These are phyloP conservation scores for Avena sativa DNA, from an alignment of 176 grass and related monocot genomes.

Conservation along the genomic window DNA sequence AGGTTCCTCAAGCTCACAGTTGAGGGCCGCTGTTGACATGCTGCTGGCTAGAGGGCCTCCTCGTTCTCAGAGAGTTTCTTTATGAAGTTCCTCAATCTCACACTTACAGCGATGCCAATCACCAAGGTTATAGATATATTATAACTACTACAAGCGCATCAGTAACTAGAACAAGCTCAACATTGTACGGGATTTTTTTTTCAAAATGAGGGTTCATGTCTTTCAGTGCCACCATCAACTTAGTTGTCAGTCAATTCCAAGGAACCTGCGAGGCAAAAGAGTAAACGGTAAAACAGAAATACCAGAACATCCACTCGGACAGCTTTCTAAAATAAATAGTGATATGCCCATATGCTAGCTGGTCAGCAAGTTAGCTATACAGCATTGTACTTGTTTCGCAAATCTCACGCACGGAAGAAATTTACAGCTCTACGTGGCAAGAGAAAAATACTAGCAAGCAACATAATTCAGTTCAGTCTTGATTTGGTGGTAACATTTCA, in stretches of 20 bases:
- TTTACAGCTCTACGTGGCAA: too few relatives aligned
- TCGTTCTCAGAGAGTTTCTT: neutral
- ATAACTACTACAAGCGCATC: too few relatives aligned
- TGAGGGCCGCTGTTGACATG: neutral
- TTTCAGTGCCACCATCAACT: constrained; percentile 1
- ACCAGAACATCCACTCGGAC: neutral
- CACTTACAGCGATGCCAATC: too few relatives aligned
- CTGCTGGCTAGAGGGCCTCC: neutral
- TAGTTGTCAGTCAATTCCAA: neutral
- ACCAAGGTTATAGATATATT: too few relatives aligned
- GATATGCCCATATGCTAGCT: neutral
- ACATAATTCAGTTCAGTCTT: neutral
- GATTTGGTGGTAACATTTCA: too few relatives aligned
- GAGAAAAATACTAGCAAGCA: neutral
- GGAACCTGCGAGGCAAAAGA: constrained; percentile 15
- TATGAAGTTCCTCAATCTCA: neutral
- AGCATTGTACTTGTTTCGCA: neutral
- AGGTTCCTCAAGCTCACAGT: neutral
- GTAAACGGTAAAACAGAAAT: neutral
- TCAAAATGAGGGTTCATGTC: constrained; percentile 5
- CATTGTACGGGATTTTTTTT: too few relatives aligned
- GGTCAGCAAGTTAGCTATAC: neutral
- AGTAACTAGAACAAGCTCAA: too few relatives aligned
- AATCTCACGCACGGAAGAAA: neutral
- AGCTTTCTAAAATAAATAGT: neutral